These are phyloP conservation scores for Coemansia sp. DNA, from an alignment of 192 early-diverging fungal species.

Conservation along the genomic window DNA sequence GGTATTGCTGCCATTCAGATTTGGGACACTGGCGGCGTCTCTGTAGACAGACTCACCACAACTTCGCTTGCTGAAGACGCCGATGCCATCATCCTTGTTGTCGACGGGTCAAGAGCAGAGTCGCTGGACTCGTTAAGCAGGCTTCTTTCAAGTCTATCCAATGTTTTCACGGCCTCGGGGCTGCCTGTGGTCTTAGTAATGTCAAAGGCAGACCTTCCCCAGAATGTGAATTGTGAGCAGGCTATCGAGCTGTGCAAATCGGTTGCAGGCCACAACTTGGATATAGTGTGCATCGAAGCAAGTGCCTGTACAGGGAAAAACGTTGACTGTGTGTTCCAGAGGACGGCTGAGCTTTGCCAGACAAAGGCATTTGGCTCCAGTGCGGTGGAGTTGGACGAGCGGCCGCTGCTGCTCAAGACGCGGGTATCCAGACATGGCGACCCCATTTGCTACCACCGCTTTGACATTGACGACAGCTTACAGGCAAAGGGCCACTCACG, in stretches of 20 bases:
- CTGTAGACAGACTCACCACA: slow-evolving; percentile 15
- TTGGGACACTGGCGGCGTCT: slow-evolving; percentile 44
- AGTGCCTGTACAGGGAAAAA: slow-evolving; percentile 38
- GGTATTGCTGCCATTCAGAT: slow-evolving; percentile 41
- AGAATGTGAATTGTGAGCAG: slow-evolving; percentile 2
- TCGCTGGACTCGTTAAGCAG: slow-evolving; percentile 14
- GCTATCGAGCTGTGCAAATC: slow-evolving; percentile 19
- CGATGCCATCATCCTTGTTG: slow-evolving; percentile 43
- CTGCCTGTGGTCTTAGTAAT: slow-evolving; percentile 27
- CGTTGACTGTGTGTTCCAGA: slow-evolving; percentile 33
- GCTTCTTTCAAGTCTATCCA: slow-evolving; percentile 8
- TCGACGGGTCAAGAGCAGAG: slow-evolving; percentile 11
- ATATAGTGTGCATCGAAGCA: slow-evolving; percentile 26
- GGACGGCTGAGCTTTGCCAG: slow-evolving; percentile 26
- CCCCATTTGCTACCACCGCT: slow-evolving; percentile 34
- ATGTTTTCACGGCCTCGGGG: neutral
- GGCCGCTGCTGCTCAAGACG: slow-evolving; percentile 13
- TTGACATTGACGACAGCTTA: slow-evolving; percentile 27
- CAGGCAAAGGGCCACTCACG: neutral
- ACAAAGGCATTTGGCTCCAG: slow-evolving; percentile 5
- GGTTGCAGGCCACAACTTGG: neutral
- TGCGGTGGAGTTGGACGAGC: neutral
- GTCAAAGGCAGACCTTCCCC: slow-evolving; percentile 24
- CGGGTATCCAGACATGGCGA: slow-evolving; percentile 44
- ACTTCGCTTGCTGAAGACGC: slow-evolving; percentile 42